Evolutionary conservation across 345 rosid species (phyloP).

Genomic region (Laguncularia racemosa): DNA sequence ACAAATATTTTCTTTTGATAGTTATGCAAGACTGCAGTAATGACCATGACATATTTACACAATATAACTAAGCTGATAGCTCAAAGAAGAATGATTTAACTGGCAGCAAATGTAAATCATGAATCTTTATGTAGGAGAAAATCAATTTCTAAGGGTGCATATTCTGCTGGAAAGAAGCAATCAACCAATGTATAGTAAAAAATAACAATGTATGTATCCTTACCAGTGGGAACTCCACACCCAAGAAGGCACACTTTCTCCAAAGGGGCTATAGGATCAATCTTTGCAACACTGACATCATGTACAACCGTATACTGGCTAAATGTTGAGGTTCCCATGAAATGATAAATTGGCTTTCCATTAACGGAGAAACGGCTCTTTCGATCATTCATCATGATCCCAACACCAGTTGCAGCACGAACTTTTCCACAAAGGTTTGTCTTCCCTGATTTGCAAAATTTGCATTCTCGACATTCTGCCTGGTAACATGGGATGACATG

Average conservation of each 20-base stretch:
- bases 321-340: conserved; percentile 99
- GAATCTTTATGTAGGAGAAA: too few relatives aligned
- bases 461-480: conserved; percentile 99
- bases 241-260: conserved; percentile 99
- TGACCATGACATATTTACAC: too few relatives aligned
- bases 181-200: too few relatives aligned
- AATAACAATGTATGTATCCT: conserved; percentile 1
- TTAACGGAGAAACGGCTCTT: conserved; percentile 81
- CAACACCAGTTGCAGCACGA: conserved; percentile 87
- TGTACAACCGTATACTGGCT: conserved; percentile 98
- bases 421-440: conserved; percentile 97
- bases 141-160: too few relatives aligned
- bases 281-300: conserved; percentile 95
- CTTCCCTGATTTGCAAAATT: conserved; percentile 95
- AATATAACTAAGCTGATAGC: too few relatives aligned
- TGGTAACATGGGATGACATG: conserved; percentile 98
- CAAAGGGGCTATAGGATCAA: conserved; percentile 87
- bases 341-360: conserved; percentile 84
- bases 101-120: too few relatives aligned
- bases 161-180: too few relatives aligned
- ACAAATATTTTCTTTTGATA: too few relatives aligned
- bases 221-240: conserved; percentile 99
- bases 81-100: too few relatives aligned
- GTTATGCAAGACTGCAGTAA: too few relatives aligned
- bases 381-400: conserved; percentile 89